phyloP scores from a whole-genome alignment of 2,329 filamentous ascomycete genomes.

The Mariannaea sp. region DNA sequence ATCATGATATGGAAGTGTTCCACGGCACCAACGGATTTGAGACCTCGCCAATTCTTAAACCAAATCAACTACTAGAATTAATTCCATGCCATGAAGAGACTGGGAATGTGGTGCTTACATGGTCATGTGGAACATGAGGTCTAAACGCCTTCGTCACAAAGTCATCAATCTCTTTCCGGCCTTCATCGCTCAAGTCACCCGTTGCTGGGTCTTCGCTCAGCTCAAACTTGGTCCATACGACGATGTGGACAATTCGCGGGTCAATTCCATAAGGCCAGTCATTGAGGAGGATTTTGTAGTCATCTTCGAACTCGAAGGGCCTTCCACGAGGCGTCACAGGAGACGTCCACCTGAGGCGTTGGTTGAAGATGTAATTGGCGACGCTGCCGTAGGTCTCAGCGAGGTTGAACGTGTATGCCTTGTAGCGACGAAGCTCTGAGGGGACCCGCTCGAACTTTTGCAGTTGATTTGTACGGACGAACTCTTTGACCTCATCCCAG shows the following conservation, averaged over 20 bases:
- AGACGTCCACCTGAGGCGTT: conserved; percentile 71
- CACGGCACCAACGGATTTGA: conserved; percentile 85
- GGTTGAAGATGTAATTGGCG: conserved; percentile 73
- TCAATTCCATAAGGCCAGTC: conserved; percentile 96
- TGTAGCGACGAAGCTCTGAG: conserved; percentile 77
- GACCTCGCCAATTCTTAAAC: conserved; percentile 78
- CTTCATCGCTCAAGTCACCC: conserved; percentile 68
- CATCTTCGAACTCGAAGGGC: conserved; percentile 54
- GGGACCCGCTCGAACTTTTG: conserved; percentile 78
- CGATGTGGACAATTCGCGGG: conserved; percentile 76
- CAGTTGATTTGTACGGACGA: conserved; percentile 70
- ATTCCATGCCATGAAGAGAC: not conserved
- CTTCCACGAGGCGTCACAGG: conserved; percentile 43
- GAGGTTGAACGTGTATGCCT: conserved; percentile 69
- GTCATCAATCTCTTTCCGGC: conserved; percentile 67
- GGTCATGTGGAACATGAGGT: conserved; percentile 52
- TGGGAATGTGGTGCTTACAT: conserved; percentile 49
- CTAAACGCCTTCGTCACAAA: conserved; percentile 74
- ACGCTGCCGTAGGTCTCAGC: conserved; percentile 74
- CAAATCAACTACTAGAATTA: conserved; percentile 41
- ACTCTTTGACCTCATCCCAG: conserved; percentile 71
- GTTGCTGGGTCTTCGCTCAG: conserved; percentile 70
- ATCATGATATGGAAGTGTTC: conserved; percentile 98
- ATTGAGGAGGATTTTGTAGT: conserved; percentile 79
- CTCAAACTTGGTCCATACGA: conserved; percentile 91